phyloP scores from a whole-genome alignment of 805 yeast genomes.

The Pichia cabralensis region DNA sequence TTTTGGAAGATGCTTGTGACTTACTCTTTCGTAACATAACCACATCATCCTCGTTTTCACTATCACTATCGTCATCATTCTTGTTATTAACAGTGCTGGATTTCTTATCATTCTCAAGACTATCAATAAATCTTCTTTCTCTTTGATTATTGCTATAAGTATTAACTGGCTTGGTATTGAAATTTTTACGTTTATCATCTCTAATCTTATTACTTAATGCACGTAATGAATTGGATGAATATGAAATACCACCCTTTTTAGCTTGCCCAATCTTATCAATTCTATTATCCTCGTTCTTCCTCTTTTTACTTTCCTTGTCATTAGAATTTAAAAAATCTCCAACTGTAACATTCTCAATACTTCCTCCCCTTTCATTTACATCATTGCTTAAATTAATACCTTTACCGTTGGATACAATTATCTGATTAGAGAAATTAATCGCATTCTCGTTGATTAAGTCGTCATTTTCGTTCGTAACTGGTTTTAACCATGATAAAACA shows the following conservation, averaged over 20 bases:
- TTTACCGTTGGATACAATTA: slow-evolving; percentile 18
- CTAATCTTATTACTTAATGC: slow-evolving; percentile 23
- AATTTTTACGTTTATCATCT: slow-evolving; percentile 5
- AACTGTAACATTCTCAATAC: no score
- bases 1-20: no score
- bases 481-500: slow-evolving; percentile 31
- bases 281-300: slow-evolving; percentile 8
- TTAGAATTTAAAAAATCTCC: no score
- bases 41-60: neutral
- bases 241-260: slow-evolving; percentile 3
- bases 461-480: no score
- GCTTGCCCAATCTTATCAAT: slow-evolving; percentile 9
- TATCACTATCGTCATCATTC: neutral
- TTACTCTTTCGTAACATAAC: neutral
- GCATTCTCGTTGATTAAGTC: no score
- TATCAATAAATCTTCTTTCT: no score
- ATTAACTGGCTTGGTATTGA: no score
- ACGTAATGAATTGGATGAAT: slow-evolving; percentile 14
- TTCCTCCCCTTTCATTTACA: neutral
- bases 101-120: no score
- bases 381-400: slow-evolving; percentile 17
- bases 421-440: slow-evolving; percentile 6
- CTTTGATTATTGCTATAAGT: no score
- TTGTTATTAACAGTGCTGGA: neutral
- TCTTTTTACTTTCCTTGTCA: slow-evolving; percentile 16